phyloP scores from a whole-genome alignment of 1,284 basidiomycete genomes.

The Ganoderma sp. region DNA sequence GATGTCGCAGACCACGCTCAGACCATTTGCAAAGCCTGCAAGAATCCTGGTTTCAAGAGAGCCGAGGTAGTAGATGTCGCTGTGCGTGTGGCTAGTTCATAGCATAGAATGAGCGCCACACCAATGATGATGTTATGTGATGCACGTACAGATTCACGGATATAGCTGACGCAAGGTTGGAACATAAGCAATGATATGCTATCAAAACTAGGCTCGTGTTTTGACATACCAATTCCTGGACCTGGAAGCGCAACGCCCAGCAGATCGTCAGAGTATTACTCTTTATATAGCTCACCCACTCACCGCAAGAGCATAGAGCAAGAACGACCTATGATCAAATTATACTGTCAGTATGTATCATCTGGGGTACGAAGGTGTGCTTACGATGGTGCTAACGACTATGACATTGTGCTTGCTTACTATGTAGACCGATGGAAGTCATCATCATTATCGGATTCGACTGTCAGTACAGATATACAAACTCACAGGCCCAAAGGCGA shows the following conservation, averaged over 20 bases:
- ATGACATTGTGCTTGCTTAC: neutral
- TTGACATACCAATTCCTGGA: neutral
- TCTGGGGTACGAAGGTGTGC: neutral
- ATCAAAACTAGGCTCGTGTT: neutral
- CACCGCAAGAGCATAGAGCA: neutral
- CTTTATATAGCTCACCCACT: neutral
- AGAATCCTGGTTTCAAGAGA: neutral
- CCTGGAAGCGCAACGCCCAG: neutral
- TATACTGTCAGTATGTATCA: neutral
- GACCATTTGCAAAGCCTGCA: conserved; percentile 5
- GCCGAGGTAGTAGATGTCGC: neutral
- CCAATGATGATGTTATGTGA: neutral
- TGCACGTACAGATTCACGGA: neutral
- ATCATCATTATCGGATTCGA: neutral
- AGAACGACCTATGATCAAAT: neutral
- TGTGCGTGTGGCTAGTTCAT: neutral
- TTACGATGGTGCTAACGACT: neutral
- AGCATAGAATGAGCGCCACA: no score
- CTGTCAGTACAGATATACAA: no score
- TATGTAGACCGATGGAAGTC: neutral
- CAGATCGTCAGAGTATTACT: no score
- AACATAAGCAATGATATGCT: neutral
- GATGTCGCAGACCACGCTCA: conserved; percentile 1
- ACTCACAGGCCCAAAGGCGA: neutral
- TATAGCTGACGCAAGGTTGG: neutral